phyloP scores from a whole-genome alignment of 768 basidiomycete genomes.

The Asterophora parasitica region DNA sequence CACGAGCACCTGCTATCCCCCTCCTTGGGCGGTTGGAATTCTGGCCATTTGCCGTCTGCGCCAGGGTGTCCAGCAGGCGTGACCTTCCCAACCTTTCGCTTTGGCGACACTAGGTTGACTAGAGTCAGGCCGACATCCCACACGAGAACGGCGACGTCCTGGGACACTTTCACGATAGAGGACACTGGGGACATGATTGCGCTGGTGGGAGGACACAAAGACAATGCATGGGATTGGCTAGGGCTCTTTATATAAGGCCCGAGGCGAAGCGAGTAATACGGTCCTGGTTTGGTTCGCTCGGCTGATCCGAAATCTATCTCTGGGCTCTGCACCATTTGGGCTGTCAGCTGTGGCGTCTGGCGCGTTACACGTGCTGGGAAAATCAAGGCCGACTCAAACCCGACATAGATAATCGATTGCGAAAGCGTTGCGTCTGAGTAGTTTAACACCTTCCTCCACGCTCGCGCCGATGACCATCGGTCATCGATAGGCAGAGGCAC shows the following conservation, averaged over 20 bases:
- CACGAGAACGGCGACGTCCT: slow-evolving; percentile 29
- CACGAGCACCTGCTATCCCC: slow-evolving; percentile 67
- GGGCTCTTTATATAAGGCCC: slow-evolving; percentile 6
- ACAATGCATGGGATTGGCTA: neutral
- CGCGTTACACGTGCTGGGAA: neutral
- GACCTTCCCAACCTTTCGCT: slow-evolving; percentile 47
- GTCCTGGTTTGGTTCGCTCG: neutral
- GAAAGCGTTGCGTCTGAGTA: no score
- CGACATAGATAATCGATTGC: no score
- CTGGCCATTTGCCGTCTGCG: slow-evolving; percentile 62
- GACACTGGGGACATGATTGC: slow-evolving; percentile 27
- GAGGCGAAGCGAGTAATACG: slow-evolving; percentile 11
- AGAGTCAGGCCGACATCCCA: slow-evolving; percentile 53
- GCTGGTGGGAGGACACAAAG: slow-evolving; percentile 5
- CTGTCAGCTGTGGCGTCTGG: neutral
- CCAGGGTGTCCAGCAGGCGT: slow-evolving; percentile 53
- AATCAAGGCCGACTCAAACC: no score
- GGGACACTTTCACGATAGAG: slow-evolving; percentile 24
- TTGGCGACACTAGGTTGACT: slow-evolving; percentile 47
- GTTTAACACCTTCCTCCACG: no score
- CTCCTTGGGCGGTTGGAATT: slow-evolving; percentile 50
- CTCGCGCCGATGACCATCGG: neutral
- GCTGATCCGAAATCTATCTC: neutral
- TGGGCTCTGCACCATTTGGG: neutral
- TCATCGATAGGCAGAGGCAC: neutral